Percentiles rank a stretch among this genome's conserved stretches.
These are phyloP conservation scores for Raphanus raphanistrum DNA, from an alignment of 345 rosid species.

Conservation along the genomic window DNA sequence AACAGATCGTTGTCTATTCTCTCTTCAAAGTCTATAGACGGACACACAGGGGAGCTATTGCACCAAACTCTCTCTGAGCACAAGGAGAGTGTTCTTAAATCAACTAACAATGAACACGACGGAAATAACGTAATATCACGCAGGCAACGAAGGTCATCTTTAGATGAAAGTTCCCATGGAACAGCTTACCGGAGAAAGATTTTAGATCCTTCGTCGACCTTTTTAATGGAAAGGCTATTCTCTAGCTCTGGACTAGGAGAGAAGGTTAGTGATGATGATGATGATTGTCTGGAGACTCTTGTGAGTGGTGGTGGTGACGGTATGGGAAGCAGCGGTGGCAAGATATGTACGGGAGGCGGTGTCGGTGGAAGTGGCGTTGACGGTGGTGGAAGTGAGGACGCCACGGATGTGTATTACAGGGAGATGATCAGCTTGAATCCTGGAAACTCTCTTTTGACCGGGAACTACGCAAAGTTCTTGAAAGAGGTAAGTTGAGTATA, in stretches of 20 bases:
- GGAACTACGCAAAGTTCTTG: slow-evolving; percentile 69
- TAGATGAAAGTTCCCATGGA: slow-evolving; percentile 27
- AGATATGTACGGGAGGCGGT: slow-evolving; percentile 34
- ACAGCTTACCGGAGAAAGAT: not conserved
- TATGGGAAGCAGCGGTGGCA: slow-evolving; percentile 47
- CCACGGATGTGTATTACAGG: slow-evolving; percentile 56
- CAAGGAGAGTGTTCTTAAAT: slow-evolving; percentile 21
- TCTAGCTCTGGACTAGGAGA: slow-evolving; percentile 54
- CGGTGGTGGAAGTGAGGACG: slow-evolving; percentile 41
- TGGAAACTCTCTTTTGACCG: slow-evolving; percentile 55
- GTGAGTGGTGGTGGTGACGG: slow-evolving; percentile 31
- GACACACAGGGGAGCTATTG: slow-evolving; percentile 32
- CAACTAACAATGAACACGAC: slow-evolving; percentile 5
- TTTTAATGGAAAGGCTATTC: slow-evolving; percentile 34
- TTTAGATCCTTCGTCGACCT: slow-evolving; percentile 23
- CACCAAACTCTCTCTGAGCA: slow-evolving; percentile 34
- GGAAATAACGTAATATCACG: not conserved
- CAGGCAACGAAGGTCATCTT: slow-evolving; percentile 25
- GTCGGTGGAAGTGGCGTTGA: slow-evolving; percentile 27
- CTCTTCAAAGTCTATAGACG: slow-evolving; percentile 38
- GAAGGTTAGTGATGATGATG: slow-evolving; percentile 23
- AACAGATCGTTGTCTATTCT: slow-evolving; percentile 45
- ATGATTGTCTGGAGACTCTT: slow-evolving; percentile 22
- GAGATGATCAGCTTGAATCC: slow-evolving; percentile 59
- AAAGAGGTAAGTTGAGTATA: slow-evolving; percentile 51